These are phyloP conservation scores for Taphrina wiesneri DNA, from an alignment of 1,139 yeast genomes.

Conservation along the genomic window DNA sequence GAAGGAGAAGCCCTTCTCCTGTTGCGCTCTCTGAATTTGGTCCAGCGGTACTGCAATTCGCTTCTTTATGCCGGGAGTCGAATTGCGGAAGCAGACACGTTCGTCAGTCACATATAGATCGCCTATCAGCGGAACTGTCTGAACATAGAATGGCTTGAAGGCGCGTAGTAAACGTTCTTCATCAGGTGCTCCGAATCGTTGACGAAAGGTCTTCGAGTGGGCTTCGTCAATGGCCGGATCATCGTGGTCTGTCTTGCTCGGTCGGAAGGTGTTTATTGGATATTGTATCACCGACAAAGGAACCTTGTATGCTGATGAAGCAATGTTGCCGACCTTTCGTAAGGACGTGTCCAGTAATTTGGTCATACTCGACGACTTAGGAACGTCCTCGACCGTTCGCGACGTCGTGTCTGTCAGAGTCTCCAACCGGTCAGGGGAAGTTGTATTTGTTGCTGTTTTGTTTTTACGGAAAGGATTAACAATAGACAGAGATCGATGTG, in stretches of 20 bases:
- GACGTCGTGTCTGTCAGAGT: not conserved
- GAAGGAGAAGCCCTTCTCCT: constrained; percentile 65
- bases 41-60: constrained; percentile 78
- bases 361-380: not conserved
- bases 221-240: constrained; percentile 7
- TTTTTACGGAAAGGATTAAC: not conserved
- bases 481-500: not conserved
- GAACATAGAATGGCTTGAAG: constrained; percentile 69
- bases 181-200: constrained; percentile 64
- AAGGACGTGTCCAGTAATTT: not conserved
- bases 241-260: not conserved
- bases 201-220: constrained; percentile 52
- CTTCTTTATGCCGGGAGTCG: constrained; percentile 75
- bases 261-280: not conserved
- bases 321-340: constrained; percentile 1
- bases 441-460: not conserved
- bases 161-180: constrained; percentile 61
- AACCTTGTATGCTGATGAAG: not conserved
- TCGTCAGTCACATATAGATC: constrained; percentile 70
- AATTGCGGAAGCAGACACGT: constrained; percentile 73
- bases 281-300: not conserved
- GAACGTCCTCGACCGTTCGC: not conserved
- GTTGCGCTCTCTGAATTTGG: constrained; percentile 68
- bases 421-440: not conserved
- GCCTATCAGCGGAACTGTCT: constrained; percentile 78